phyloP scores from a whole-genome alignment of 305 asterid species.

The Fraxinus paxiana region DNA sequence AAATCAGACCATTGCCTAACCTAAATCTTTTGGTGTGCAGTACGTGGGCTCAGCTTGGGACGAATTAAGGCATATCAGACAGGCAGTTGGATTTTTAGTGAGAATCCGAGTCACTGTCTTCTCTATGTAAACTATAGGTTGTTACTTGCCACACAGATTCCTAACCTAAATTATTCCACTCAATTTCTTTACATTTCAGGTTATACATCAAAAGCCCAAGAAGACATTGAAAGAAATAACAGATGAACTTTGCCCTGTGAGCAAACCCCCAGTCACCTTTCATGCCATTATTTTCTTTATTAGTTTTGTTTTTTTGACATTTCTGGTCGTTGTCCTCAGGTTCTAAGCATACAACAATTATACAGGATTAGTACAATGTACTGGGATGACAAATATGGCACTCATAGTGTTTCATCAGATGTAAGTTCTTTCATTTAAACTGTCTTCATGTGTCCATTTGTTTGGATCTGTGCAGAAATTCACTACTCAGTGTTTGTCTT shows the following conservation, averaged over 20 bases:
- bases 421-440: not conserved
- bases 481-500: not conserved
- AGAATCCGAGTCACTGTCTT: constrained; percentile 24
- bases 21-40: constrained; percentile 41
- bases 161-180: constrained; percentile 5
- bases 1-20: not conserved
- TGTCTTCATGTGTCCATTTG: not conserved
- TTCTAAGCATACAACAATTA: not conserved
- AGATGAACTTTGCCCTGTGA: constrained; percentile 90
- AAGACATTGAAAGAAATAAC: constrained; percentile 84
- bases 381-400: not conserved
- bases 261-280: constrained; percentile 21
- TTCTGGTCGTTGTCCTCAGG: not conserved
- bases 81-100: constrained; percentile 96
- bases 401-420: not conserved
- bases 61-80: constrained; percentile 95
- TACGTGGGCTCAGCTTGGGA: constrained; percentile 96
- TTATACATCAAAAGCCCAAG: constrained; percentile 97
- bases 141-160: constrained; percentile 5
- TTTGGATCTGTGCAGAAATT: constrained; percentile 9
- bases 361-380: not conserved
- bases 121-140: not conserved
- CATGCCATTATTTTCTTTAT: not conserved
- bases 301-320: not conserved
- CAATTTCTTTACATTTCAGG: constrained; percentile 45